Conservation (phyloP, 345 rosid species). For the Populus ilicifolia region DNA sequence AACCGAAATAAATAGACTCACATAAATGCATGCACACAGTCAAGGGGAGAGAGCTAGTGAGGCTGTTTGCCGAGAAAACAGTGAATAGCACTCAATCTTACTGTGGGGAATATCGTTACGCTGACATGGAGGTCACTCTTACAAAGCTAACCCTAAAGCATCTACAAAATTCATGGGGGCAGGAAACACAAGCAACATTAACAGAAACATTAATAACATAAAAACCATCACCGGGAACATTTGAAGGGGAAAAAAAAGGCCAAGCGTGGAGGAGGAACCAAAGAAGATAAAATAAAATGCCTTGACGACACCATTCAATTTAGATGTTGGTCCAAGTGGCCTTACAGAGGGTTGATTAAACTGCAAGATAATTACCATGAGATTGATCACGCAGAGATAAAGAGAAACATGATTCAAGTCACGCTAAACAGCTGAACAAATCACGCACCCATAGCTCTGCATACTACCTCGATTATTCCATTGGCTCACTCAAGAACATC, state of each 20-base stretch:
- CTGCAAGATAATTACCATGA: neutral
- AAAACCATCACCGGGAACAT: neutral
- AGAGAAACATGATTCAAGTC: conserved; percentile 5
- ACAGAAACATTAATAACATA: neutral
- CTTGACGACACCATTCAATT: neutral
- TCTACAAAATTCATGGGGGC: neutral
- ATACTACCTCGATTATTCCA: conserved; percentile 9
- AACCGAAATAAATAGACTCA: neutral
- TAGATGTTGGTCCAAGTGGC: neutral
- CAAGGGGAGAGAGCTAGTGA: neutral
- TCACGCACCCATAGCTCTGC: neutral
- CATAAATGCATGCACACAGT: neutral
- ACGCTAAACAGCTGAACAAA: neutral
- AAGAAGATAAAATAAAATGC: neutral
- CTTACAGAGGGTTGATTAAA: neutral
- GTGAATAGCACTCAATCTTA: neutral
- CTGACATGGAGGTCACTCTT: neutral
- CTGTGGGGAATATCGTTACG: neutral
- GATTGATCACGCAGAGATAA: conserved; percentile 4
- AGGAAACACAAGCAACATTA: neutral
- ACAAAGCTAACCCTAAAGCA: neutral
- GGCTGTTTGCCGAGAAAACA: neutral
- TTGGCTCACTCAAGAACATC: conserved; percentile 5
- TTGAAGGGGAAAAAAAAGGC: neutral
- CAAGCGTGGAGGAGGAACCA: neutral